Evolutionary conservation across 2,329 filamentous ascomycete species (phyloP).

Genomic region (Penicillium sp.): DNA sequence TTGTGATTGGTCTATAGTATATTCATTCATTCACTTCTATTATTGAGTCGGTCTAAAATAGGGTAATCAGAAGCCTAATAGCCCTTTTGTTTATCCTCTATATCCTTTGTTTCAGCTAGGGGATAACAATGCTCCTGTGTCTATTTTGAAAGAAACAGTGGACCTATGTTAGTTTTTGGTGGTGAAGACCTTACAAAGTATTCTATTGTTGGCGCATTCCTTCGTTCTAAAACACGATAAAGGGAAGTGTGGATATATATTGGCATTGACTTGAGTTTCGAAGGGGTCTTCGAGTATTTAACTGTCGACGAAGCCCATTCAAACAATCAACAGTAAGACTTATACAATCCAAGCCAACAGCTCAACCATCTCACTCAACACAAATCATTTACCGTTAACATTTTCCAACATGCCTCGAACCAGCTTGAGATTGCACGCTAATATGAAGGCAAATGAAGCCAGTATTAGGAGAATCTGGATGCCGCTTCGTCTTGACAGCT

Average conservation of each 20-base stretch:
- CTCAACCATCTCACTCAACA: neutral
- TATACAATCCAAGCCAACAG: neutral
- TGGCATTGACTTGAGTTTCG: neutral
- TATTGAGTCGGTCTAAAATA: neutral
- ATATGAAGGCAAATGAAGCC: too few species aligned
- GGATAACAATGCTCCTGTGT: neutral
- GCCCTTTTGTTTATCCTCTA: neutral
- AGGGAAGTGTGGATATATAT: too few species aligned
- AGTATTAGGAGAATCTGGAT: neutral
- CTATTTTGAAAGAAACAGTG: neutral
- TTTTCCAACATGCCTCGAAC: neutral
- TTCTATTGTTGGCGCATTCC: neutral
- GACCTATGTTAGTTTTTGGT: neutral
- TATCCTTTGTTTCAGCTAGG: neutral
- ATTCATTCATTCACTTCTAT: neutral
- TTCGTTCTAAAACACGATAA: neutral
- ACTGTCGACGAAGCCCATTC: neutral
- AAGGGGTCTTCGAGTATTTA: neutral
- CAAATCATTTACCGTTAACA: neutral
- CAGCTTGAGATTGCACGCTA: neutral
- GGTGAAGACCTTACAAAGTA: neutral
- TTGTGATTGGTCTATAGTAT: neutral
- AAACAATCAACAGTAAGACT: neutral
- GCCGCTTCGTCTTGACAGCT: neutral
- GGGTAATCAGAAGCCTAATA: neutral